Percentiles rank a stretch among this genome's conserved stretches.
Evolutionary conservation across 1,284 basidiomycete genomes (phyloP).

Genomic region (Irpex lacteus): DNA sequence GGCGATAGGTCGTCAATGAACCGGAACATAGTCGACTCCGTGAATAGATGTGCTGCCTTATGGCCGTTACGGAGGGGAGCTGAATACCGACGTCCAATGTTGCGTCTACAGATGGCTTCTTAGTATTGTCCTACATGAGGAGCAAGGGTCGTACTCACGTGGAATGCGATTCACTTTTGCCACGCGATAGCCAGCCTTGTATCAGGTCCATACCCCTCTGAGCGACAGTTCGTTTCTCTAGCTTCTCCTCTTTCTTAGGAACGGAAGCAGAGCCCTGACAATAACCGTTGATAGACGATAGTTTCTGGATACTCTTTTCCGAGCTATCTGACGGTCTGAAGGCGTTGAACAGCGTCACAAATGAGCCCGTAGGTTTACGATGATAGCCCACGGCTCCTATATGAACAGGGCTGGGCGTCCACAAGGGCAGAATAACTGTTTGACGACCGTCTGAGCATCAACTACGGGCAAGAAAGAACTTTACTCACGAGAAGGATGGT

Average conservation of each 20-base stretch:
- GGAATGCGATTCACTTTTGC: conserved; percentile 28
- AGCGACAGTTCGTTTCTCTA: conserved; percentile 52
- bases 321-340: conserved; percentile 44
- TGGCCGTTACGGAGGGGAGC: conserved; percentile 62
- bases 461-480: background rate
- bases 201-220: conserved; percentile 57
- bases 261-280: conserved; percentile 32
- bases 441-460: background rate
- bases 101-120: conserved; percentile 33
- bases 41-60: conserved; percentile 61
- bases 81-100: conserved; percentile 51
- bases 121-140: conserved; percentile 13
- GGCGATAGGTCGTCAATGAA: conserved; percentile 54
- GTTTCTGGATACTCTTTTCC: conserved; percentile 28
- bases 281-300: conserved; percentile 55
- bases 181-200: conserved; percentile 44
- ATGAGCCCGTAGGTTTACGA: conserved; percentile 56
- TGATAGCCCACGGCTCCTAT: conserved; percentile 75
- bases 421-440: conserved; percentile 67
- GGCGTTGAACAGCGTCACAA: conserved; percentile 70
- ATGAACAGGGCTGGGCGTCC: conserved; percentile 57
- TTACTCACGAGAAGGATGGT: conserved; percentile 63
- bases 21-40: conserved; percentile 65
- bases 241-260: conserved; percentile 43
- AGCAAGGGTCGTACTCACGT: conserved; percentile 29